Percentiles rank a stretch among this genome's conserved stretches.
phyloP scores from a whole-genome alignment of 1,139 yeast genomes.

The Lizanozyma gosingica region DNA sequence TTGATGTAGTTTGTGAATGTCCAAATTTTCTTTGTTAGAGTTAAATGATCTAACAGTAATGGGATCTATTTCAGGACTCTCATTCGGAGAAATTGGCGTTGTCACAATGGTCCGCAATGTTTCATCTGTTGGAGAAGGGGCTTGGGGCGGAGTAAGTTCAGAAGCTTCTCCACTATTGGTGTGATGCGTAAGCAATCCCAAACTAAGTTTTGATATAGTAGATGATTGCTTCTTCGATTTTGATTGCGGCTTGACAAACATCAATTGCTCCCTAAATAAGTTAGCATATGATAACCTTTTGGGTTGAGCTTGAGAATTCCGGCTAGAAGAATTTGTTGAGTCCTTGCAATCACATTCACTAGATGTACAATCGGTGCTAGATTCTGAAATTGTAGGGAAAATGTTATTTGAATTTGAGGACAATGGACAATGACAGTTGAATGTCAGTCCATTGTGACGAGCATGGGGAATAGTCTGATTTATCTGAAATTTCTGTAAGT shows the following conservation, averaged over 20 bases:
- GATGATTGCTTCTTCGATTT: not conserved
- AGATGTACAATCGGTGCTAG: not conserved
- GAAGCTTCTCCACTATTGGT: not conserved
- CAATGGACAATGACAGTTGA: not conserved
- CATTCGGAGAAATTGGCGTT: not conserved
- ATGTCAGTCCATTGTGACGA: not conserved
- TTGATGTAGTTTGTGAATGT: not conserved
- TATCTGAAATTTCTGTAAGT: not conserved
- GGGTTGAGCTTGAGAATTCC: not conserved
- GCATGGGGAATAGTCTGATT: conserved; percentile 6
- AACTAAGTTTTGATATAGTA: not conserved
- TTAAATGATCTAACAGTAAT: no score
- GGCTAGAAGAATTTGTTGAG: not conserved
- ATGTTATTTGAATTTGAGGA: not conserved
- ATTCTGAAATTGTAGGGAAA: not conserved
- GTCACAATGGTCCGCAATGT: no score
- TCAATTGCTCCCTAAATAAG: not conserved
- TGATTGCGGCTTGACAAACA: not conserved
- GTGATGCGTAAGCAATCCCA: not conserved
- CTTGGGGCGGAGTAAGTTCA: not conserved
- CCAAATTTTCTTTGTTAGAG: not conserved
- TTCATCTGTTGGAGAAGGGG: not conserved
- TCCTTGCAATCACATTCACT: not conserved
- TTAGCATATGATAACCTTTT: not conserved
- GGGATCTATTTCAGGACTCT: not conserved